Evolutionary conservation across 148 eudicot species (phyloP).

Genomic region (Dianthus caryophyllus): DNA sequence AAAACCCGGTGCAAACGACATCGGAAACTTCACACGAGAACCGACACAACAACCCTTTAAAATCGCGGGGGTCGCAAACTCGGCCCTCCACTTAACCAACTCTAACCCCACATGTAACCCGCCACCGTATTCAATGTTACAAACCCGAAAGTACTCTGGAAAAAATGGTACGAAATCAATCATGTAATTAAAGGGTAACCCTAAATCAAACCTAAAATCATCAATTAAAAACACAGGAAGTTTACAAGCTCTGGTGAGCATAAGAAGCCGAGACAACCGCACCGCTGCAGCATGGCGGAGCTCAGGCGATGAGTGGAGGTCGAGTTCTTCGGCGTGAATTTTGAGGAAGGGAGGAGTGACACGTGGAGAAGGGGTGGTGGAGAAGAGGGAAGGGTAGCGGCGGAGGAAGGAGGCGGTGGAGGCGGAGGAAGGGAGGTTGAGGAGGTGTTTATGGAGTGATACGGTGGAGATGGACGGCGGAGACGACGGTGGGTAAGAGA

Average conservation of each 20-base stretch:
- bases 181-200: conserved; percentile 53
- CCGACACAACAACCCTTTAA: conserved; percentile 33
- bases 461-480: conserved; percentile 31
- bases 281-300: conserved; percentile 36
- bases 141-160: conserved; percentile 66
- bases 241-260: conserved; percentile 41
- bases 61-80: conserved; percentile 41
- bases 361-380: conserved; percentile 30
- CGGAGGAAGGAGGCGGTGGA: no score
- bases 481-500: conserved; percentile 47
- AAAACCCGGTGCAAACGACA: conserved; percentile 61
- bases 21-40: conserved; percentile 42
- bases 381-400: no score
- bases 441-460: conserved; percentile 41
- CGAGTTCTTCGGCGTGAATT: conserved; percentile 43
- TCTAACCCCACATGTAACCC: conserved; percentile 42
- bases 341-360: conserved; percentile 46
- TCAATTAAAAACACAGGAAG: conserved; percentile 50
- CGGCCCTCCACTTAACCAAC: conserved; percentile 54
- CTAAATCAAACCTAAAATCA: conserved; percentile 54
- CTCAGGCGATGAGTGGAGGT: conserved; percentile 26
- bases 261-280: conserved; percentile 50
- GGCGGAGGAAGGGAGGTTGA: no score
- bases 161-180: conserved; percentile 43
- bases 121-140: conserved; percentile 25